Conservation (phyloP, 2,329 filamentous ascomycete genomes). For the Helminthosporium solani region DNA sequence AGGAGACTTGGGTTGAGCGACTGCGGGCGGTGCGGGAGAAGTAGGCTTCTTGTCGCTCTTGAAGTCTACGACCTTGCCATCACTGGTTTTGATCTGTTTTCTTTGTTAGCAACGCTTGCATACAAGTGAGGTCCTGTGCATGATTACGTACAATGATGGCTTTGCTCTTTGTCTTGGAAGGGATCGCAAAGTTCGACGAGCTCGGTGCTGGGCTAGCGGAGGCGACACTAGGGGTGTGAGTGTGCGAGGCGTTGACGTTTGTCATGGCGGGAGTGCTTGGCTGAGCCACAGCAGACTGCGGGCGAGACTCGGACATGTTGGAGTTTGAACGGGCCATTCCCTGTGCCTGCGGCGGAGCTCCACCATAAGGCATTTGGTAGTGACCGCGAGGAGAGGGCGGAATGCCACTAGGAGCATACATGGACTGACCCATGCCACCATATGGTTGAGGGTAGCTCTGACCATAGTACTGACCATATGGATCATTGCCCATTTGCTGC, state of each 20-base stretch:
- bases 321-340: slow-evolving; percentile 66
- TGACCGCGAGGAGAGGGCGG: slow-evolving; percentile 47
- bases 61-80: slow-evolving; percentile 73
- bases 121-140: slow-evolving; percentile 38
- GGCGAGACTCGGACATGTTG: slow-evolving; percentile 55
- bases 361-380: slow-evolving; percentile 56
- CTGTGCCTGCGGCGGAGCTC: slow-evolving; percentile 57
- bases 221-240: slow-evolving; percentile 56
- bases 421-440: slow-evolving; percentile 49
- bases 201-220: slow-evolving; percentile 62
- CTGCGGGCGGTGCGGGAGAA: slow-evolving; percentile 43
- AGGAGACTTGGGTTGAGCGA: slow-evolving; percentile 56
- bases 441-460: slow-evolving; percentile 49
- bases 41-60: slow-evolving; percentile 45
- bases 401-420: slow-evolving; percentile 30
- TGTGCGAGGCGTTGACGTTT: slow-evolving; percentile 49
- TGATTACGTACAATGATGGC: slow-evolving; percentile 69
- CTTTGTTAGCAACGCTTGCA: slow-evolving; percentile 1
- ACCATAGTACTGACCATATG: slow-evolving; percentile 44
- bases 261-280: slow-evolving; percentile 55
- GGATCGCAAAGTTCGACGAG: slow-evolving; percentile 63
- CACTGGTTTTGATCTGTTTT: slow-evolving; percentile 68
- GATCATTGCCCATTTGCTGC: slow-evolving; percentile 19
- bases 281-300: slow-evolving; percentile 62
- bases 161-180: slow-evolving; percentile 64